Percentiles rank a stretch among this genome's conserved stretches.
Evolutionary conservation across 1,139 yeast genomes (phyloP).

Genomic region (Eremothecium gossypii): DNA sequence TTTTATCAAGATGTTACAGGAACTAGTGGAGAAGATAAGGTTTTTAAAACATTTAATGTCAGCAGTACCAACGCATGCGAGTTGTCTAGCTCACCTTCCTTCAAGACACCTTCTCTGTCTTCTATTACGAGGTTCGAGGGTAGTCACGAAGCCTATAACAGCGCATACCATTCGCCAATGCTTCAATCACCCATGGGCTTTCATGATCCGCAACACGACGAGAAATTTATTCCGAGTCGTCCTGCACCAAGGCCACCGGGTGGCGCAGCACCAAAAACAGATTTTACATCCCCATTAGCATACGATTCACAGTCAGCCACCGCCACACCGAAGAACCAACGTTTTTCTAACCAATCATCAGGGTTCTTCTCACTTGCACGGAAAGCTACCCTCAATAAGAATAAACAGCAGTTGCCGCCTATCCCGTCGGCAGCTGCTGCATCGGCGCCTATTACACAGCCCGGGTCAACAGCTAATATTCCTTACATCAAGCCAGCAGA

Average conservation of each 20-base stretch:
- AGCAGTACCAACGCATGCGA: conserved; percentile 16
- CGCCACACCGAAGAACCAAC: conserved; percentile 6
- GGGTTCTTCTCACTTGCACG: conserved; percentile 9
- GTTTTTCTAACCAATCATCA: conserved; percentile 8
- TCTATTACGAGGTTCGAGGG: conserved; percentile 15
- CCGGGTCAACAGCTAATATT: conserved; percentile 22
- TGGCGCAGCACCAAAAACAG: conserved; percentile 13
- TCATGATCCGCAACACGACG: conserved; percentile 10
- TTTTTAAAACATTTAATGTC: conserved; percentile 64
- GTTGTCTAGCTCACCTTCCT: conserved; percentile 23
- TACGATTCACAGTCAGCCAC: conserved; percentile 4
- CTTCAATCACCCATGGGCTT: conserved; percentile 23
- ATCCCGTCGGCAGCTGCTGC: conserved; percentile 9
- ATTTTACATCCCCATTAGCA: conserved; percentile 22
- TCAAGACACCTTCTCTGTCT: conserved; percentile 28
- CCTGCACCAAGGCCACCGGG: conserved; percentile 56
- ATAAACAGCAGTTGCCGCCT: conserved; percentile 15
- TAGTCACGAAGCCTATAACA: conserved; percentile 11
- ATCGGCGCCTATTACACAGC: conserved; percentile 7
- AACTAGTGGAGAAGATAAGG: conserved; percentile 49
- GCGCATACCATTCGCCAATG: conserved; percentile 9
- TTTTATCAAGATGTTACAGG: conserved; percentile 67
- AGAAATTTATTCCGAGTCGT: conserved; percentile 52
- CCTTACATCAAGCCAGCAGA: conserved; percentile 26
- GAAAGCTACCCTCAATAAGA: conserved; percentile 10